phyloP scores from a whole-genome alignment of 441 rosid species.

The Monsonia emarginata region DNA sequence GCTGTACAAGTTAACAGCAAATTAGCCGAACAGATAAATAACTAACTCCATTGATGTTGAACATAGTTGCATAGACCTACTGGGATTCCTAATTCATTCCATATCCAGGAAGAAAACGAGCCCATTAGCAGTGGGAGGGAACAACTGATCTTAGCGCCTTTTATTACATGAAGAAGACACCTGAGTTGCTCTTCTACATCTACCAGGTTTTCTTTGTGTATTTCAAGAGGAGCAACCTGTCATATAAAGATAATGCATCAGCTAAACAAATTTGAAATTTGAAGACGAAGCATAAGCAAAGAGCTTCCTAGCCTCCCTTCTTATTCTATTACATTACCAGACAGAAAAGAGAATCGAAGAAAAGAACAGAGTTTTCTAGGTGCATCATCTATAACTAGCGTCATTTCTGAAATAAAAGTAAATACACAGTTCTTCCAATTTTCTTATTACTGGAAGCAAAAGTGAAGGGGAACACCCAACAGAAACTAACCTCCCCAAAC shows the following conservation, averaged over 20 bases:
- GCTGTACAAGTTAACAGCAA: constrained; percentile 33
- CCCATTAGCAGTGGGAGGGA: constrained; percentile 58
- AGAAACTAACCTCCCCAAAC: constrained; percentile 66
- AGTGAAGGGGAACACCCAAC: constrained; percentile 11
- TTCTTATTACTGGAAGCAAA: constrained; percentile 5
- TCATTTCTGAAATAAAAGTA: too few species aligned
- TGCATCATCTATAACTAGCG: too few species aligned
- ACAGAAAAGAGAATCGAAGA: neutral
- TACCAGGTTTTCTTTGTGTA: constrained; percentile 48
- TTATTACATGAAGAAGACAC: constrained; percentile 46
- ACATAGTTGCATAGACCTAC: constrained; percentile 29
- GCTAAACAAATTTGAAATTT: neutral
- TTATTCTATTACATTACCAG: too few species aligned
- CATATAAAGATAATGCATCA: constrained; percentile 12
- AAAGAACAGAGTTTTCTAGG: too few species aligned
- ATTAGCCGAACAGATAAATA: neutral
- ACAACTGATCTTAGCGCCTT: constrained; percentile 46
- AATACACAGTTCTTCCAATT: neutral
- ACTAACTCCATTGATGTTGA: neutral
- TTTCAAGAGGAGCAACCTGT: constrained; percentile 90
- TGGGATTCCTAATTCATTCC: constrained; percentile 62
- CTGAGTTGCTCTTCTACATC: constrained; percentile 82
- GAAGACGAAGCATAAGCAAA: neutral
- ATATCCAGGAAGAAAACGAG: constrained; percentile 74
- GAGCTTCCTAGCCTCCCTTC: too few species aligned